Percentiles rank a stretch among this genome's conserved stretches.
Evolutionary conservation across 164 flowering plant species (phyloP).

Genomic region (Magnolia changhungtana): DNA sequence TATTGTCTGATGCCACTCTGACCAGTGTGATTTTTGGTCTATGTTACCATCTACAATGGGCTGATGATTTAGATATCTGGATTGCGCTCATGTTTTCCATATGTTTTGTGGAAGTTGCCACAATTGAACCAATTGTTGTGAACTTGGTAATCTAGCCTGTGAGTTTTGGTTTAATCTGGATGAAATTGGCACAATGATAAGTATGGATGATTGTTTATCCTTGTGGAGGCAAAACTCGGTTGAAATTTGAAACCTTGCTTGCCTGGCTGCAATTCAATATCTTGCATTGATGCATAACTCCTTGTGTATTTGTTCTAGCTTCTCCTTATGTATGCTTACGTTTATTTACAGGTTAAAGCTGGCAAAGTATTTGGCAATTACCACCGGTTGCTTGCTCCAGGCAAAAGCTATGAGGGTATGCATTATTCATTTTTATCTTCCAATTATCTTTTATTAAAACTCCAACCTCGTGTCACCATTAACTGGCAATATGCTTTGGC

Average conservation of each 20-base stretch:
- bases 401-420: conserved; percentile 69
- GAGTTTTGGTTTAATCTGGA: neutral
- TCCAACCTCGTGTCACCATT: neutral
- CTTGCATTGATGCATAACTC: too few species aligned
- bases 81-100: too few species aligned
- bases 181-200: neutral
- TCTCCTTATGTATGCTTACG: neutral
- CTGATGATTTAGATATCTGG: too few species aligned
- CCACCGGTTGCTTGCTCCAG: conserved; percentile 69
- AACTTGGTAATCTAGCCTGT: too few species aligned
- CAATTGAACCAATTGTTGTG: too few species aligned
- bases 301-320: neutral
- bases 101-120: too few species aligned
- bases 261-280: neutral
- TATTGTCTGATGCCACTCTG: too few species aligned
- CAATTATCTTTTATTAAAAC: neutral
- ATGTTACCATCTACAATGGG: too few species aligned
- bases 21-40: too few species aligned
- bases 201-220: neutral
- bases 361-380: conserved; percentile 62
- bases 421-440: neutral
- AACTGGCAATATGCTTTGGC: neutral
- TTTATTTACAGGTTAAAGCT: conserved; percentile 57
- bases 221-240: neutral
- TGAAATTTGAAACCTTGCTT: neutral